Base-by-base conservation (phyloP, 2,329 filamentous ascomycete genomes). In the Fonsecaea multimorphosa region DNA sequence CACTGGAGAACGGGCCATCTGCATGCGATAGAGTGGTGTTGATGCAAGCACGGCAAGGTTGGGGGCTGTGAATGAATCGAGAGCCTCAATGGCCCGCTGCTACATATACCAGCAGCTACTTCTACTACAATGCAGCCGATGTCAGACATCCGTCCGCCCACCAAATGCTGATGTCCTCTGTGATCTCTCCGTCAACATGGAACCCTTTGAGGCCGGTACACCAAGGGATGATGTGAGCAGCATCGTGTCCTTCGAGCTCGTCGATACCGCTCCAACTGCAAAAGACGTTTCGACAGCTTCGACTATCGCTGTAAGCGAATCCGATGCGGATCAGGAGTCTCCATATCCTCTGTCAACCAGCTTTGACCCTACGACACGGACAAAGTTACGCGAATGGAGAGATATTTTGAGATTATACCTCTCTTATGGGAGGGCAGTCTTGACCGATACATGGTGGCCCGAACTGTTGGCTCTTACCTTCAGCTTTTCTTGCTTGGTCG, bases 181-280 rank as follows among this genome's bases (percentile, higher is more conserved):
- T 34, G 9, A 22, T 19, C 54, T 24, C 54, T 24, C 32, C 7
- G 19, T 24, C 22, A 56, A 16, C 9, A 40, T 27, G 54, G 16
- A 38, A 14, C 19, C n/a, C 2, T 22, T 19, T 38, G 54, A 56
- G 24, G 7, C 54, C 14, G 14, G 2, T 22, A 22, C 19, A 19
- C 22, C 34, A 24, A 56, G 54, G 14, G 54, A 56, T 27, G 54
- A 56, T 19, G 54, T 40, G 7, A 56, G 32, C 34, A 56, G 54
- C 54, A 56, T 56, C 32, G 14, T 16, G 12, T 56, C n/a, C 34
- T 56, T 40, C 54, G 32, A 56, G 54, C 54, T 56, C 22, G 54
- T 16, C 16, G 8, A n/a, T 2, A 12, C 14, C 1, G 31, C 16
- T 1, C 34, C 31, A 11, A 16, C 14, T 24, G n/a, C 32, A 14